Conservation (phyloP, 2,329 filamentous ascomycete species). For the Lecanicillium sp. region DNA sequence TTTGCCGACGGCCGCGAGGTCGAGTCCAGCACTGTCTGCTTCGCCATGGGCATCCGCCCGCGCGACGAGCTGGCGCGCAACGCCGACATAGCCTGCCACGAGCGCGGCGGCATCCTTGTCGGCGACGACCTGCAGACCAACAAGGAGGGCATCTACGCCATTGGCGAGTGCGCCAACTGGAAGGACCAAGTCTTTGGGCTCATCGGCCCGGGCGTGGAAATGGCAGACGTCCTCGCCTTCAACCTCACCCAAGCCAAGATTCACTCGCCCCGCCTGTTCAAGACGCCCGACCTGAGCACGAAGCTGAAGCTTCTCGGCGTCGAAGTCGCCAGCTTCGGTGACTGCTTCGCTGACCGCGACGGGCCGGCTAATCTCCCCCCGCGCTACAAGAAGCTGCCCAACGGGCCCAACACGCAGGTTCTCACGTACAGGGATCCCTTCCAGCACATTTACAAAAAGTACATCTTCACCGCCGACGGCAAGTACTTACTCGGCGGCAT, state of each 20-base stretch:
- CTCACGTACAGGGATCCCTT: slow-evolving; percentile 88
- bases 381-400: slow-evolving; percentile 28
- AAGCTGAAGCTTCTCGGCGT: slow-evolving; percentile 86
- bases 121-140: slow-evolving; percentile 63
- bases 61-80: slow-evolving; percentile 67
- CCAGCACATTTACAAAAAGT: slow-evolving; percentile 85
- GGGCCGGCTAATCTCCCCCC: slow-evolving; percentile 69
- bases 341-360: slow-evolving; percentile 86
- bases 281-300: slow-evolving; percentile 79
- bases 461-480: slow-evolving; percentile 81
- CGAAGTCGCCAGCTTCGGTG: slow-evolving; percentile 87
- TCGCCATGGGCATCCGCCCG: slow-evolving; percentile 79
- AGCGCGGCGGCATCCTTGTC: slow-evolving; percentile 68
- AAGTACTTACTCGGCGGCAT: slow-evolving; percentile 90
- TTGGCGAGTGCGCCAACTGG: slow-evolving; percentile 90
- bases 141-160: slow-evolving; percentile 67
- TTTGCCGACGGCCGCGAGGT: slow-evolving; percentile 78
- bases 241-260: slow-evolving; percentile 79
- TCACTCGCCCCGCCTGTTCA: slow-evolving; percentile 63
- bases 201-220: slow-evolving; percentile 83
- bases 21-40: slow-evolving; percentile 75
- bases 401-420: slow-evolving; percentile 58
- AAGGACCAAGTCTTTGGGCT: slow-evolving; percentile 79
- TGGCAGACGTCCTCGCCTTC: slow-evolving; percentile 86
- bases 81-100: slow-evolving; percentile 64